Conservation (phyloP, 2,329 filamentous ascomycete genomes). For the Exophiala sideris region DNA sequence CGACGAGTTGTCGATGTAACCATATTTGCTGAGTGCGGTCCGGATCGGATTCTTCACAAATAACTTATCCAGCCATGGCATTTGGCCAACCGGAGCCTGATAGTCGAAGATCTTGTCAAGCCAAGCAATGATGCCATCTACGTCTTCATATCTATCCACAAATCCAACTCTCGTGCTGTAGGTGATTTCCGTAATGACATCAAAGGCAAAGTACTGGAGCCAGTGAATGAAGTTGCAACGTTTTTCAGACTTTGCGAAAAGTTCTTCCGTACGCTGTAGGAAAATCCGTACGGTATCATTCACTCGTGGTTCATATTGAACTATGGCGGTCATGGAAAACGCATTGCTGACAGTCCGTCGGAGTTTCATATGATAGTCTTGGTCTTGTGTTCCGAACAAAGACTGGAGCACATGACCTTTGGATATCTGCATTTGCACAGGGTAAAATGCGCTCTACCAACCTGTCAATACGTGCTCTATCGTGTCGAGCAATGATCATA, state of each 20-base stretch:
- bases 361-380: constrained; percentile 68
- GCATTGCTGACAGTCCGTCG: constrained; percentile 71
- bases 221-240: constrained; percentile 36
- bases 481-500: neutral
- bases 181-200: constrained; percentile 34
- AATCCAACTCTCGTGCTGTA: constrained; percentile 36
- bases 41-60: constrained; percentile 24
- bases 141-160: constrained; percentile 31
- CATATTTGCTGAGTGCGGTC: constrained; percentile 63
- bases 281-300: constrained; percentile 71
- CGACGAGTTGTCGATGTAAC: constrained; percentile 65
- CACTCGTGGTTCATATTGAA: constrained; percentile 63
- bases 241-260: constrained; percentile 42
- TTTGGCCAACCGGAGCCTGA: constrained; percentile 52
- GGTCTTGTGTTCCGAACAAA: constrained; percentile 72
- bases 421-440: constrained; percentile 69
- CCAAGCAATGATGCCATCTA: constrained; percentile 36
- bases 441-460: constrained; percentile 70
- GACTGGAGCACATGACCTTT: constrained; percentile 66
- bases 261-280: constrained; percentile 57
- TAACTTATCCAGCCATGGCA: constrained; percentile 23
- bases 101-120: constrained; percentile 54
- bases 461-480: neutral
- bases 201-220: constrained; percentile 40
- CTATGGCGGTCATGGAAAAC: constrained; percentile 44